A percentile compares a stretch with the other conserved stretches of the same genome.
These are phyloP conservation scores for Acacia confusa DNA, from an alignment of 306 rosid genomes.

Conservation along the genomic window DNA sequence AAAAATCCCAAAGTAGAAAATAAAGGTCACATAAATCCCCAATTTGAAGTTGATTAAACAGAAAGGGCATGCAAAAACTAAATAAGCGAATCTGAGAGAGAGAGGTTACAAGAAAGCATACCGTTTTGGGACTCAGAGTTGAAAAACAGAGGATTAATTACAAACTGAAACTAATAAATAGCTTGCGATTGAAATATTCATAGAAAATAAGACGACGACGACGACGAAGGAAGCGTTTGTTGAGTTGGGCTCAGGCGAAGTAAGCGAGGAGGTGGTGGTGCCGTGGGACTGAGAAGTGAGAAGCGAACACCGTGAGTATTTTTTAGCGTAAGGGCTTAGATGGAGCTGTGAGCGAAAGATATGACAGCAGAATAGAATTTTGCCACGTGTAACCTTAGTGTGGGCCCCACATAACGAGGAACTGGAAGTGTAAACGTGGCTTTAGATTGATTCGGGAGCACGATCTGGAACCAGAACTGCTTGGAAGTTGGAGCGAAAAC, in stretches of 20 bases:
- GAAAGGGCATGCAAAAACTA: background rate
- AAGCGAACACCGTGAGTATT: background rate
- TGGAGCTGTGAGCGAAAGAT: conserved; percentile 1
- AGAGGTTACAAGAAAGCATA: background rate
- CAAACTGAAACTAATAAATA: background rate
- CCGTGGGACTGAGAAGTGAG: conserved; percentile 4
- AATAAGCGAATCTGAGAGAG: background rate
- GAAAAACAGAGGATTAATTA: conserved; percentile 17
- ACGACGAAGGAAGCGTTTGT: background rate
- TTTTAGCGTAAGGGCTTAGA: background rate
- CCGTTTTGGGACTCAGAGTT: background rate
- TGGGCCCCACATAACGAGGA: background rate
- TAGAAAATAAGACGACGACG: background rate
- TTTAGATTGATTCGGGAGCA: background rate
- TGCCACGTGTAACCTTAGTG: background rate
- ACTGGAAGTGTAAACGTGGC: background rate
- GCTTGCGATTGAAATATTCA: conserved; percentile 4
- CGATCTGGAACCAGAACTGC: background rate
- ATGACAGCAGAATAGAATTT: background rate
- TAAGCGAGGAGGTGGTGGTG: conserved; percentile 18
- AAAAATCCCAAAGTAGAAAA: background rate
- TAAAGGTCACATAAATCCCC: background rate
- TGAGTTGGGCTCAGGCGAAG: conserved; percentile 24
- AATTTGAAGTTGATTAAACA: background rate
- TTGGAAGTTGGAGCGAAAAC: background rate